Base-by-base conservation (phyloP, 257 asterid species). In the Coffea eugenioides region DNA sequence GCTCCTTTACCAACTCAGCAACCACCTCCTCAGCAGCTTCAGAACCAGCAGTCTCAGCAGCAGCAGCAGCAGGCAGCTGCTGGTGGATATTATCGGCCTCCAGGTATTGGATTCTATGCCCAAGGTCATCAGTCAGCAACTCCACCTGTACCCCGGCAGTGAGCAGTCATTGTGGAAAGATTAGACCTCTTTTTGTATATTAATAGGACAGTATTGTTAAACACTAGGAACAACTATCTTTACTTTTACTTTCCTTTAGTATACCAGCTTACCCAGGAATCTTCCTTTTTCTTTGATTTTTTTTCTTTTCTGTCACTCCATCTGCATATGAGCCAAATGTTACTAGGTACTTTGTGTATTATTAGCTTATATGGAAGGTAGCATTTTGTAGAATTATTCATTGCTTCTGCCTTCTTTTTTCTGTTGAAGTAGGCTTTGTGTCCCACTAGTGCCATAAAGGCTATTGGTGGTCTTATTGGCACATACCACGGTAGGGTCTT, bases 101-200 rank as follows among this genome's bases (percentile, higher is more conserved):
- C 91, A 0, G 98, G 98, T 34, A 78, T 90, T 21, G 99, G 98
- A 74, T 96, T 94, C 77, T 92, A 90, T 64, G 97, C 97, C 80
- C 97, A 91, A 78, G 88, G 87, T 85, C 98, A 90, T 87, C 97
- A 91, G 87, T 88, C 95, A 31, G 84, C 98, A 6, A 86, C 97
- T 4, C 97, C 96, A 13, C 95, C 98, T 36, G 90, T 90, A 66
- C 94, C 94, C 66, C 87, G 97, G 80, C 99, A 90, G 89, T 96
- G 87, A 91, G 77, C 15, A 57, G 68, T 69, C 74, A 54, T 41
- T n/a, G 71, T 78, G 67, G 65, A 66, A 66, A 64, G 61, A 82
- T 54, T 71, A 79, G 43, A 67, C 54, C 78, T 77, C 81, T 34
- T 82, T 81, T 79, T 90, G 87, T 83, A 84, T 80, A 85, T 87